These are phyloP conservation scores for Clitopilus passeckerianus DNA, from an alignment of 768 basidiomycete genomes.

Conservation along the genomic window DNA sequence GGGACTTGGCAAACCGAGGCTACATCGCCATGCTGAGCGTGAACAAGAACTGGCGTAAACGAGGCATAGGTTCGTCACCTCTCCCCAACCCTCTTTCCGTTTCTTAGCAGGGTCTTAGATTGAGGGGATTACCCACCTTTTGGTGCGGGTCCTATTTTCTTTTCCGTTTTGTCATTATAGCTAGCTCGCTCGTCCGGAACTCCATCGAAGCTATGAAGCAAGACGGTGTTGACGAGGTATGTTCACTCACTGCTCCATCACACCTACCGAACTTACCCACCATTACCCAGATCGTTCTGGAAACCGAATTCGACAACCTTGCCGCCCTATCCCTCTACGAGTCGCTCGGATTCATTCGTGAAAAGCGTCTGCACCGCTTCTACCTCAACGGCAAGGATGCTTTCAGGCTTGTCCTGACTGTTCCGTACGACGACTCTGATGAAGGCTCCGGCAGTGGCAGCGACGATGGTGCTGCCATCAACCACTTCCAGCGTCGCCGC, in stretches of 20 bases:
- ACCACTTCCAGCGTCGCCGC: conserved; percentile 6
- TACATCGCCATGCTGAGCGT: conserved; percentile 99
- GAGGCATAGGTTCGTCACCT: conserved; percentile 78
- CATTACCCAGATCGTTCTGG: conserved; percentile 71
- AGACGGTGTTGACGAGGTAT: conserved; percentile 81
- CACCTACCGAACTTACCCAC: conserved; percentile 1
- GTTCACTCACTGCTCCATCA: conserved; percentile 16
- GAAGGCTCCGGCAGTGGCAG: conserved; percentile 22
- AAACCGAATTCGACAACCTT: conserved; percentile 92
- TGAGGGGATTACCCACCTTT: conserved; percentile 35
- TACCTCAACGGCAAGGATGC: conserved; percentile 98
- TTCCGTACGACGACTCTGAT: conserved; percentile 38
- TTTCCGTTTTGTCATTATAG: conserved; percentile 40
- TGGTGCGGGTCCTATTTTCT: conserved; percentile 40
- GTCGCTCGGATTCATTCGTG: conserved; percentile 90
- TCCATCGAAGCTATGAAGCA: conserved; percentile 83
- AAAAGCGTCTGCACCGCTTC: conserved; percentile 92
- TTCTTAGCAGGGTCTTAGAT: conserved; percentile 44
- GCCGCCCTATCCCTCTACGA: conserved; percentile 88
- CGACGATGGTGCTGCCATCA: conserved; percentile 1
- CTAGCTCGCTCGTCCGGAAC: conserved; percentile 77
- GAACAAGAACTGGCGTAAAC: conserved; percentile 75
- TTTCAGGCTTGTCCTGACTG: conserved; percentile 70
- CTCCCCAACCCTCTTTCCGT: conserved; percentile 26
- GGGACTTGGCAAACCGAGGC: conserved; percentile 71